Conservation (phyloP, 2,329 filamentous ascomycete genomes). For the Fusarium fujikuroi region DNA sequence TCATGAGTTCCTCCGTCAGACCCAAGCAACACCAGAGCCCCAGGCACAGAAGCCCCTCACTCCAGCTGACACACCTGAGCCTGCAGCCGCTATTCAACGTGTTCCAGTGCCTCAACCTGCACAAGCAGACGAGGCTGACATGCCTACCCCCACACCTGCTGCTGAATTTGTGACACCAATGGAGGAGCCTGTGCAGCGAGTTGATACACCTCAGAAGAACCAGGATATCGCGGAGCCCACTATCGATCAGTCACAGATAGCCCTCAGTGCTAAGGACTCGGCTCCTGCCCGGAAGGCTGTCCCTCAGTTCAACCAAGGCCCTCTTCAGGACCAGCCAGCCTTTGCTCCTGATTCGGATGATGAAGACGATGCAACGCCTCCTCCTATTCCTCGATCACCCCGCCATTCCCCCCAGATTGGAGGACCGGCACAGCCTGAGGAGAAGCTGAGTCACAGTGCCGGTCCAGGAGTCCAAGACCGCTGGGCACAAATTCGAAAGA, state of each 20-base stretch:
- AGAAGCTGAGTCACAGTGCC: slow-evolving; percentile 50
- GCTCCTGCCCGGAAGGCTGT: slow-evolving; percentile 48
- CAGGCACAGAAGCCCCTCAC: slow-evolving; percentile 15
- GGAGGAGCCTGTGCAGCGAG: slow-evolving; percentile 33
- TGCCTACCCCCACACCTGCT: slow-evolving; percentile 31
- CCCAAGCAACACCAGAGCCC: slow-evolving; percentile 45
- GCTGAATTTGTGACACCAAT: slow-evolving; percentile 39
- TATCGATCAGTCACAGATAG: slow-evolving; percentile 36
- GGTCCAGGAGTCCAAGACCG: slow-evolving; percentile 70
- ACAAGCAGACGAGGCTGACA: slow-evolving; percentile 24
- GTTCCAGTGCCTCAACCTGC: not conserved
- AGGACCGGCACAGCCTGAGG: slow-evolving; percentile 45
- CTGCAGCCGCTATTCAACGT: slow-evolving; percentile 33
- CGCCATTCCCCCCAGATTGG: slow-evolving; percentile 42
- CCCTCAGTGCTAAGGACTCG: slow-evolving; percentile 19
- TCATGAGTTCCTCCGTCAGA: slow-evolving; percentile 61
- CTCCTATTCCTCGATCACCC: slow-evolving; percentile 61
- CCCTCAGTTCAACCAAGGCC: slow-evolving; percentile 86
- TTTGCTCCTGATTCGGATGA: slow-evolving; percentile 74
- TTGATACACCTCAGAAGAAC: slow-evolving; percentile 39
- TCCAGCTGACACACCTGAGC: slow-evolving; percentile 44
- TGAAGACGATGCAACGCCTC: slow-evolving; percentile 61
- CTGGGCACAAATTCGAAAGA: slow-evolving; percentile 96
- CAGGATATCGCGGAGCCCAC: slow-evolving; percentile 37
- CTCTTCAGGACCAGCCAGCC: slow-evolving; percentile 85